Percentiles rank a stretch among this genome's conserved stretches.
phyloP scores from a whole-genome alignment of 805 yeast genomes.

The Metschnikowia lunata region DNA sequence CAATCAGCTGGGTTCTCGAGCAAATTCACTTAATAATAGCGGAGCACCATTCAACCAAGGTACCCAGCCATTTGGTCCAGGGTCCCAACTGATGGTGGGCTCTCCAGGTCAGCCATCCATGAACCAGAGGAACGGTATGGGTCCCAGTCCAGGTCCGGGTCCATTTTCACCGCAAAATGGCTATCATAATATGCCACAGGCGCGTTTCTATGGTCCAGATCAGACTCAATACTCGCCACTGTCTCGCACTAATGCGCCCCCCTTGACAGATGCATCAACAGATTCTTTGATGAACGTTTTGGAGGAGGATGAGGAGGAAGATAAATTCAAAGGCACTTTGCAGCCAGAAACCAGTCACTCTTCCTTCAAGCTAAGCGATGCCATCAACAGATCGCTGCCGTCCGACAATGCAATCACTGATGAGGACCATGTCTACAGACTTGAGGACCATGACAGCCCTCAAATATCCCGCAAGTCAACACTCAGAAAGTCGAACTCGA shows the following conservation, averaged over 20 bases:
- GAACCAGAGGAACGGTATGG: no score
- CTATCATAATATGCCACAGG: background rate
- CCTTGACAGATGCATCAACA: constrained; percentile 6
- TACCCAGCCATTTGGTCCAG: no score
- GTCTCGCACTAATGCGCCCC: background rate
- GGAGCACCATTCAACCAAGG: background rate
- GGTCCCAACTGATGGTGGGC: no score
- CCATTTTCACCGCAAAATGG: no score
- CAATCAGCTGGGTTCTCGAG: constrained; percentile 8
- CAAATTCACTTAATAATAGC: constrained; percentile 13
- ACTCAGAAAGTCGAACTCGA: constrained; percentile 36
- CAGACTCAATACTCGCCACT: background rate
- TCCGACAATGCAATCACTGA: background rate
- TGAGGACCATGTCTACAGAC: constrained; percentile 28
- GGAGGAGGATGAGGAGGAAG: constrained; percentile 18
- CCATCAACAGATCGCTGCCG: constrained; percentile 1
- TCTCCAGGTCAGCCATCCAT: no score
- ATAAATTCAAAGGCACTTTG: background rate
- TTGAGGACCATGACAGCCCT: constrained; percentile 26
- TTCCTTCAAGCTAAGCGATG: background rate
- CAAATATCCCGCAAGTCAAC: constrained; percentile 37
- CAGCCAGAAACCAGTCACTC: background rate
- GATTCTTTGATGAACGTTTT: constrained; percentile 16
- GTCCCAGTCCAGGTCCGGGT: no score
- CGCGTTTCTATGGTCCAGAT: background rate